Conservation (phyloP, 371 early-diverging fungal species). For the Mortierella sp. region DNA sequence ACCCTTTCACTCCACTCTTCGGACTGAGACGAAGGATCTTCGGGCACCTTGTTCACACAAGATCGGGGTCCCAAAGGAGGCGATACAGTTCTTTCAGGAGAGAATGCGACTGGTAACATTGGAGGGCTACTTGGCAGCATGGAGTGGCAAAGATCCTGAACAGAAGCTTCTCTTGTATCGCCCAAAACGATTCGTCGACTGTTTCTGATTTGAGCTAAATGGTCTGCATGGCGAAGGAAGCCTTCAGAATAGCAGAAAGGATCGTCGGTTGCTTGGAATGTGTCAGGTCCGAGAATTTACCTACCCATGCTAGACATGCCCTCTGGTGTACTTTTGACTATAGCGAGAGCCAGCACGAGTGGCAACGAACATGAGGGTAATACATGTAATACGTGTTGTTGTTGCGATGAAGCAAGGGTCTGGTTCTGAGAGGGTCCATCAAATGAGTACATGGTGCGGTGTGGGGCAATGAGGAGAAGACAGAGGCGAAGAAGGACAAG, state of each 20-base stretch:
- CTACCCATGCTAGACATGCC: constrained; percentile 5
- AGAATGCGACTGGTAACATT: background rate
- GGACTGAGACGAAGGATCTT: background rate
- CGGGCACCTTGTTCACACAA: background rate
- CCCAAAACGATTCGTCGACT: background rate
- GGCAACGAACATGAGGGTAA: background rate
- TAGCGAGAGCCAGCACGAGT: background rate
- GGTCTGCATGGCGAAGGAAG: background rate
- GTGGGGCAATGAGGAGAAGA: no score
- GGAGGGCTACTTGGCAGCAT: background rate
- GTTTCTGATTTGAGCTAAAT: background rate
- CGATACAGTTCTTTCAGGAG: constrained; percentile 4
- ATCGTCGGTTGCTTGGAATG: background rate
- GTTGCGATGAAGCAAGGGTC: no score
- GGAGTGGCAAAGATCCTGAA: background rate
- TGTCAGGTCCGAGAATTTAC: background rate
- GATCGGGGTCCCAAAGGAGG: background rate
- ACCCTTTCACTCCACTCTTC: background rate
- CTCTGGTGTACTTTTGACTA: constrained; percentile 7
- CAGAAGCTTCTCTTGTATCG: background rate
- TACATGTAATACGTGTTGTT: no score
- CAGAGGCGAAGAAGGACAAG: no score
- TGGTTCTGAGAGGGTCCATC: no score
- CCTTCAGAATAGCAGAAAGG: background rate
- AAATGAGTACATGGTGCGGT: no score